Conservation (phyloP, 2,329 filamentous ascomycete species). For the Pyrenochaeta sp. region DNA sequence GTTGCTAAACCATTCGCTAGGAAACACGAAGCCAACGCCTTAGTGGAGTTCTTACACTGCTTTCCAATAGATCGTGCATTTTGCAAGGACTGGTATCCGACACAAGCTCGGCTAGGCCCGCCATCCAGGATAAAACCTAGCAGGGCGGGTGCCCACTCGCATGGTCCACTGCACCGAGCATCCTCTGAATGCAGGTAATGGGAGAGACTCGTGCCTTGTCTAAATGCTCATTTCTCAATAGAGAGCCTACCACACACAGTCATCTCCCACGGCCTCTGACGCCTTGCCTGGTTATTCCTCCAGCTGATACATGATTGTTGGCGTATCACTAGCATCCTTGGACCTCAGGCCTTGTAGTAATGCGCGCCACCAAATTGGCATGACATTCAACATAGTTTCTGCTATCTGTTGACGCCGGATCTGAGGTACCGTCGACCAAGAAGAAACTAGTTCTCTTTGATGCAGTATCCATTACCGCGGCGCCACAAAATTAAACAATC, state of each 20-base stretch:
- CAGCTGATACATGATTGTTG: constrained; percentile 22
- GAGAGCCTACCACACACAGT: constrained; percentile 7
- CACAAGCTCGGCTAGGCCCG: constrained; percentile 6
- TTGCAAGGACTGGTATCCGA: constrained; percentile 7
- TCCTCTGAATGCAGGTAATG: constrained; percentile 2
- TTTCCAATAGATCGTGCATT: constrained; percentile 19
- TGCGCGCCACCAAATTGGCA: constrained; percentile 4
- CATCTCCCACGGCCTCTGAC: constrained; percentile 9
- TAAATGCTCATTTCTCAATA: neutral
- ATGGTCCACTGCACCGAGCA: constrained; percentile 9
- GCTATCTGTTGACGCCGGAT: constrained; percentile 4
- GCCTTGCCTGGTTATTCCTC: constrained; percentile 13
- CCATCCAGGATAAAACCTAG: neutral
- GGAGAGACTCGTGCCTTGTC: neutral
- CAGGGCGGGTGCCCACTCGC: constrained; percentile 1
- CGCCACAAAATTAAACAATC: constrained; percentile 10
- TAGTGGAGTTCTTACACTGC: neutral
- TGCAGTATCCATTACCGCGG: constrained; percentile 13
- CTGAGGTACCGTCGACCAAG: too few relatives aligned
- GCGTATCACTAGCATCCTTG: constrained; percentile 4
- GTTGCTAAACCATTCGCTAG: neutral
- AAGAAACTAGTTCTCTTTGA: neutral
- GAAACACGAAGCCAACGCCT: neutral
- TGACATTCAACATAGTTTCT: constrained; percentile 18
- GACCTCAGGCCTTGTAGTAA: constrained; percentile 19